Evolutionary conservation across 306 rosid species (phyloP), one percentile per base, ranked within the genome.

Genomic region (Prunus fruticosa): DNA sequence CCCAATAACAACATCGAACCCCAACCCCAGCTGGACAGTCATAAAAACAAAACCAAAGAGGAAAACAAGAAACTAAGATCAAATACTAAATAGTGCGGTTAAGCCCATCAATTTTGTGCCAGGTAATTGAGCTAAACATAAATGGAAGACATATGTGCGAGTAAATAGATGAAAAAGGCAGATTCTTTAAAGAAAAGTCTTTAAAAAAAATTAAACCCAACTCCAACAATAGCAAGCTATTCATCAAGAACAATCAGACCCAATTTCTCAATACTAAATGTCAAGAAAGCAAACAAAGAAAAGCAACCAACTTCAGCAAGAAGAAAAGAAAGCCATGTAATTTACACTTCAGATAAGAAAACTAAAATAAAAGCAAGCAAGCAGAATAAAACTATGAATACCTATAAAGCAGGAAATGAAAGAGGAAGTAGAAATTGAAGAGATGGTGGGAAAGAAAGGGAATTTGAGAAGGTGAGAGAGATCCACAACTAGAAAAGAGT

Each of bases 401-500:
- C 30, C 67, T 5, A 57, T 16, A 30, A 5, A 73, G 23, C 45
- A 50, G 18, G 19, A 22, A 72, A 27, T n/a, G 46, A 47, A 5
- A 11, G 38, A 64, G 23, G 28, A 28, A 10, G 19, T 11, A 53
- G 64, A 53, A n/a, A 64, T 38, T n/a, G 65, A n/a, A 50, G 22
- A 28, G 16, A 18, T 16, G 32, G 14, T 23, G 19, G 19, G 23
- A 54, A 41, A 57, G 41, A 72, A 20, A 54, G 16, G 30, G 43
- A 60, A 1, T 58, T 64, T 57, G 57, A 52, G 22, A 80, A 60
- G 57, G 49, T 32, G 38, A 34, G 56, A 83, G 75, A 88, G 85
- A 86, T 84, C 89, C 47, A 77, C n/a, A 30, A 11, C 22, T 38
- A 18, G 43, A 46, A 81, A 79, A 53, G 60, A 30, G 77, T 50